Percentiles rank a stretch among this genome's conserved stretches.
Evolutionary conservation across 2,329 filamentous ascomycete genomes (phyloP).

Genomic region (Exophiala sp.): DNA sequence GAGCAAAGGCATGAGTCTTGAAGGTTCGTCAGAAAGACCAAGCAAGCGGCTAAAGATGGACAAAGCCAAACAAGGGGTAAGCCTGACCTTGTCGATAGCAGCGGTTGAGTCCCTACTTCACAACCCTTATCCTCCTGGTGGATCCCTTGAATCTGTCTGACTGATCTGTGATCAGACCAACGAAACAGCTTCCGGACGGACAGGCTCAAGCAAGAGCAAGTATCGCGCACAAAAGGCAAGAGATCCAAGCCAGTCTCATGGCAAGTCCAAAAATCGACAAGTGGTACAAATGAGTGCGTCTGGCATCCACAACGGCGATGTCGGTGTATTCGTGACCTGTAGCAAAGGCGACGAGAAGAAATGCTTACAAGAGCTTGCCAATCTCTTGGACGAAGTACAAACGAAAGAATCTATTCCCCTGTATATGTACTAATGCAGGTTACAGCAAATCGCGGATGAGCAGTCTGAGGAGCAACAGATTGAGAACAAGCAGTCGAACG

Average conservation of each 20-base stretch:
- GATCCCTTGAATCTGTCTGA: not conserved
- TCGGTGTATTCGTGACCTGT: constrained; percentile 59
- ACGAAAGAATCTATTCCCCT: not conserved
- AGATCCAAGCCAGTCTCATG: not conserved
- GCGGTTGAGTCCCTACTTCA: not conserved
- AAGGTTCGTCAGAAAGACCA: constrained; percentile 3
- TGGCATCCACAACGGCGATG: constrained; percentile 46
- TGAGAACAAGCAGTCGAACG: constrained; percentile 34
- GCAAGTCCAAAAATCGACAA: not conserved
- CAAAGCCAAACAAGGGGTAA: not conserved
- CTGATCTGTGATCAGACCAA: not conserved
- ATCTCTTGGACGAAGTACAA: constrained; percentile 52
- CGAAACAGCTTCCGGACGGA: not conserved
- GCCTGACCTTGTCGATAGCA: not conserved
- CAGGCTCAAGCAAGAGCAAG: constrained; percentile 2
- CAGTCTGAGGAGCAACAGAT: not conserved
- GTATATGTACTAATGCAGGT: not conserved
- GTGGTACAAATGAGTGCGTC: constrained; percentile 21
- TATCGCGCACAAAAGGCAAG: not conserved
- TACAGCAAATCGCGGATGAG: constrained; percentile 16
- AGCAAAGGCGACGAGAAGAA: constrained; percentile 56
- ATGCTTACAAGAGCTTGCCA: constrained; percentile 52
- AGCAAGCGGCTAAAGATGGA: constrained; percentile 14
- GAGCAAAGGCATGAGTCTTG: not conserved
- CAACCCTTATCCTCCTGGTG: not conserved